Base-by-base conservation (phyloP, 352 stramenopile genomes). In the Pythium aquatile region DNA sequence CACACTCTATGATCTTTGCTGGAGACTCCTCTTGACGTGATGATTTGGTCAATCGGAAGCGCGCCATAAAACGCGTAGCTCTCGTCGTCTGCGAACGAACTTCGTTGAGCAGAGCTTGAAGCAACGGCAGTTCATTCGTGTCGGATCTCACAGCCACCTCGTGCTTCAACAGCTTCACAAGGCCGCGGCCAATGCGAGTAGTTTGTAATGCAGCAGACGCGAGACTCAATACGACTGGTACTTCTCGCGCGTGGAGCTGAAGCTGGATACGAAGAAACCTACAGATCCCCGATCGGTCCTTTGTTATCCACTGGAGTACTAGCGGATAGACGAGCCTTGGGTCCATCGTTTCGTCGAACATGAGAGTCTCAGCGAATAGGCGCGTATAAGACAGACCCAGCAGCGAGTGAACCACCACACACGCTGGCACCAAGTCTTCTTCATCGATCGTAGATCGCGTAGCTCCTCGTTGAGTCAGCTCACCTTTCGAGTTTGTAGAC, bases 371-470 rank as follows among this genome's bases (percentile, higher is more conserved):
- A 0, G 20, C 13, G 5, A 65, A 33, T 5, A 65, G n/a, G 16
- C 65, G 65, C 10, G 54, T 51, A 24, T 67, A 67, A 7, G 46
- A 49, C 5, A 64, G 28, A 39, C 48, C 61, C 2, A 67, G 37
- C 8, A 65, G 16, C 2, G 65, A 63, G 32, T 65, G 51, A 11
- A 10, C 30, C 0, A 72, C 16, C 8, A 72, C 10, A 6, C 33
- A 61, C 17, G 54, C 65, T 10, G 65, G 65, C 11, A 65, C 17
- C 28, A 64, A 30, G 48, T 72, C 65, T 20, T 72, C 59, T 10
- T 63, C 53, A 16, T 20, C 8, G 8, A 26, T 30, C 2, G 44
- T 16, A 2, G 44, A 51, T 11, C 44, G 44, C 14, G 20, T 17
- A 26, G 20, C 8, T 30, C 44, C 44, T 24, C 40, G 17, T 10